Evolutionary conservation across 345 rosid genomes (phyloP), one percentile per base, ranked within the genome.

Genomic region (Populus simonii): DNA sequence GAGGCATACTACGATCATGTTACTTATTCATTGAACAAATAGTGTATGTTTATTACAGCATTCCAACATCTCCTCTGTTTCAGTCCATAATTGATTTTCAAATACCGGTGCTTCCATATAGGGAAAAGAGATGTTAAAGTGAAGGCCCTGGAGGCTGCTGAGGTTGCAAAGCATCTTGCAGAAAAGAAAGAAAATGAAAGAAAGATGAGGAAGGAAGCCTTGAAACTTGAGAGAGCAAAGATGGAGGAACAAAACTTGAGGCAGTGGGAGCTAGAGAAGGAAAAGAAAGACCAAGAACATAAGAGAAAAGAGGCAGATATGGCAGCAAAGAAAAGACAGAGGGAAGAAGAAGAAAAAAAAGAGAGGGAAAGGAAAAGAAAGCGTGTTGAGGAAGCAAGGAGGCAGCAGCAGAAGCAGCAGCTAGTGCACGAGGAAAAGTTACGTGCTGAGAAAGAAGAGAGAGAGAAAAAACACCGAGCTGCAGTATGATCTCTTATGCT

Each of bases 81-180:
- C 39, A 47, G 2, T 36, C 68, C 59, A 27, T 74, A 49, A 25
- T 63, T 16, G 18, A 45, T 22, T 7, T 53, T 20, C 8, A 9
- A 59, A n/a, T 41, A 38, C 36, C 13, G 74, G 25, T 57, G 55
- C 75, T 76, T 67, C 27, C 78, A 80, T 62, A 22, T 72, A 96
- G 99, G 98, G 70, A 96, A 91, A 86, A 92, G 94, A 81, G 93
- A 92, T 73, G 85, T 94, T 68, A 92, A 89, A 86, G 97, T 96
- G 83, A 94, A 89, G 83, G 92, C 99, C 71, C 85, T 96, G 73
- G 97, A 88, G 86, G 93, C 90, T 82, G 97, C 99, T 78, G 97
- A 88, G 84, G 94, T 90, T 77, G 90, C 95, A 45, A 92, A 86
- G 82, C 89, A 92, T 74, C 89, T 89, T 81, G 94, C 91, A 47